phyloP scores from a whole-genome alignment of 345 rosid species.

The Trapa incisa region DNA sequence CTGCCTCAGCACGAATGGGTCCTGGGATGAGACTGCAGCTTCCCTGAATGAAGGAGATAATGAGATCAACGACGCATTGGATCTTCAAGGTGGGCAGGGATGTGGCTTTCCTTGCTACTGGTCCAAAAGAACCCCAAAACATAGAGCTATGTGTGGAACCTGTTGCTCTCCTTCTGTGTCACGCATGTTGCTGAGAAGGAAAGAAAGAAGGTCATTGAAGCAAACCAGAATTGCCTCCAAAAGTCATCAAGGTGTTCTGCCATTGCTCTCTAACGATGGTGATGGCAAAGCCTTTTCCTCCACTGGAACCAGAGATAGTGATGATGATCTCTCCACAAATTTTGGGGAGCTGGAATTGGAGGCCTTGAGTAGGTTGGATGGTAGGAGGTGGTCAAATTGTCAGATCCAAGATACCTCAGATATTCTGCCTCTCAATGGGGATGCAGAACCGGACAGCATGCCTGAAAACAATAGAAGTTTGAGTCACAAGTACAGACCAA shows the following conservation, averaged over 20 bases:
- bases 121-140: constrained; percentile 68
- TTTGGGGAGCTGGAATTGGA: constrained; percentile 92
- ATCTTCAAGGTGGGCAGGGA: constrained; percentile 74
- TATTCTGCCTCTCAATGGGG: constrained; percentile 42
- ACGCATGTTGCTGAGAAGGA: constrained; percentile 55
- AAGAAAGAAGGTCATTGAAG: constrained; percentile 54
- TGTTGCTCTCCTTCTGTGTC: constrained; percentile 91
- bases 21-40: constrained; percentile 80
- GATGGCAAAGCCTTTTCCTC: constrained; percentile 73
- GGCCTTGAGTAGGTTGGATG: constrained; percentile 96
- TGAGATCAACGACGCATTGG: constrained; percentile 60
- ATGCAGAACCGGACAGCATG: constrained; percentile 54
- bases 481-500: constrained; percentile 80
- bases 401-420: constrained; percentile 81
- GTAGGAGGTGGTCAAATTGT: constrained; percentile 91
- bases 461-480: constrained; percentile 56
- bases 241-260: constrained; percentile 65
- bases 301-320: constrained; percentile 55
- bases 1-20: constrained; percentile 59
- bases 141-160: constrained; percentile 55
- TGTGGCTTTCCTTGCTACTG: constrained; percentile 96
- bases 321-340: constrained; percentile 89
- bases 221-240: constrained; percentile 33
- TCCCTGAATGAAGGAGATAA: constrained; percentile 72
- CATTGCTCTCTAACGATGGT: constrained; percentile 52